These are phyloP conservation scores for Agrocybe chaxingu DNA, from an alignment of 768 basidiomycete species.

Conservation along the genomic window DNA sequence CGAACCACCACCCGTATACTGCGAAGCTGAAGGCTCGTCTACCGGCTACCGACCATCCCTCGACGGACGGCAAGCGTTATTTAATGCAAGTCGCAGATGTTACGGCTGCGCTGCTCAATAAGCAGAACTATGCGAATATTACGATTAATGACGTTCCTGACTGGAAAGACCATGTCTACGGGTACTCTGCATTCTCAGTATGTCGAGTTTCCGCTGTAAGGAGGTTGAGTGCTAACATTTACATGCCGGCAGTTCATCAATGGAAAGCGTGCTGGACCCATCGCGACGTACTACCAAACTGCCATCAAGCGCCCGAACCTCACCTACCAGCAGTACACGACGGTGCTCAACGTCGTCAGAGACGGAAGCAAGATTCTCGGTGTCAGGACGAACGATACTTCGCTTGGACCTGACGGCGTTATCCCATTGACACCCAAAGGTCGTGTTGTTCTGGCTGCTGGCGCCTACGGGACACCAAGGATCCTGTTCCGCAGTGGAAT, in stretches of 20 bases:
- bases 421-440: conserved; percentile 51
- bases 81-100: conserved; percentile 48
- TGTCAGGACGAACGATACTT: conserved; percentile 58
- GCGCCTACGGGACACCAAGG: conserved; percentile 53
- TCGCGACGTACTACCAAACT: conserved; percentile 59
- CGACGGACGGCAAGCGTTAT: conserved; percentile 58
- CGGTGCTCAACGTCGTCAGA: conserved; percentile 51
- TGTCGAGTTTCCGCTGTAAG: conserved; percentile 4
- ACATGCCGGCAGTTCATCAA: conserved; percentile 30
- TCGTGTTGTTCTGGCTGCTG: conserved; percentile 60
- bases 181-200: conserved; percentile 47
- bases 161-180: conserved; percentile 56
- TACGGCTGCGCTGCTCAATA: conserved; percentile 37
- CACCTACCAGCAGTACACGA: conserved; percentile 43
- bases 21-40: conserved; percentile 45
- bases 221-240: not conserved
- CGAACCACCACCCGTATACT: conserved; percentile 48
- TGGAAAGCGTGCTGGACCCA: conserved; percentile 52
- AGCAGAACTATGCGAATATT: conserved; percentile 47
- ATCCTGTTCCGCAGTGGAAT: conserved; percentile 62
- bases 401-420: conserved; percentile 52
- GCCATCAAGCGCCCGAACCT: conserved; percentile 51
- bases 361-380: conserved; percentile 54
- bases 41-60: conserved; percentile 56
- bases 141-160: conserved; percentile 58